Base-by-base conservation (phyloP, 768 basidiomycete species). In the Kwoniella botswanensis region DNA sequence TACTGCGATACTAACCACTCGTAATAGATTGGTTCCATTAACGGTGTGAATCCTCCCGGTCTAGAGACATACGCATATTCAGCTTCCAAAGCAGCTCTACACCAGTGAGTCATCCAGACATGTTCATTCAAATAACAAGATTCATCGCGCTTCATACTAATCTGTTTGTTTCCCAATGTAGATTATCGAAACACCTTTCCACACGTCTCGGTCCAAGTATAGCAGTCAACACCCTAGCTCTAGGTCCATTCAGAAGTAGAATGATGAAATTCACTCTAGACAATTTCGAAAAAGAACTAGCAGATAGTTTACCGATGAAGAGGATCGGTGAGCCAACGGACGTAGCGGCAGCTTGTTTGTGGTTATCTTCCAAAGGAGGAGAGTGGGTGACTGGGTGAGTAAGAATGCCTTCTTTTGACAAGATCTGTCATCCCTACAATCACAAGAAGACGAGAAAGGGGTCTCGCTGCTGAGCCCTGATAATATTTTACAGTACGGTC, bases 1-100 rank as follows among this genome's bases (percentile, higher is more conserved):
- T 9, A 35, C 35, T 35, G 7, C 7, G 35, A 35, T 35, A 35
- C 35, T 56, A 13, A 22, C 12, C 24, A 26, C 18, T 24, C 55
- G 24, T 26, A 4, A 56, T 17, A 90, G 89, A 90, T 88, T 73
- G 90, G 87, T 43, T 89, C 88, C 17, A 86, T 90, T 46, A 90
- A 90, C 75, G 89, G 88, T 11, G 73, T 87, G 3, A 74, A 77
- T 21, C 86, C 89, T 4, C 88, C 88, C 1, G 82, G 84, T 24
- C 86, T 88, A 68, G 88, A 90, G 72, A 90, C 89, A 2, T 90
- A 88, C 71, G 88, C 89, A 0, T 90, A 90, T 76, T 87, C 88
- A 42, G 87, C 89, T 3, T 88, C 87, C n/a, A 91, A 91, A 73
- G 84, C 82, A 9, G 82, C 82, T 42, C 46, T 83, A 50, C 79